Base-by-base conservation (phyloP, 83 land plant species). In the Thuja plicata region DNA sequence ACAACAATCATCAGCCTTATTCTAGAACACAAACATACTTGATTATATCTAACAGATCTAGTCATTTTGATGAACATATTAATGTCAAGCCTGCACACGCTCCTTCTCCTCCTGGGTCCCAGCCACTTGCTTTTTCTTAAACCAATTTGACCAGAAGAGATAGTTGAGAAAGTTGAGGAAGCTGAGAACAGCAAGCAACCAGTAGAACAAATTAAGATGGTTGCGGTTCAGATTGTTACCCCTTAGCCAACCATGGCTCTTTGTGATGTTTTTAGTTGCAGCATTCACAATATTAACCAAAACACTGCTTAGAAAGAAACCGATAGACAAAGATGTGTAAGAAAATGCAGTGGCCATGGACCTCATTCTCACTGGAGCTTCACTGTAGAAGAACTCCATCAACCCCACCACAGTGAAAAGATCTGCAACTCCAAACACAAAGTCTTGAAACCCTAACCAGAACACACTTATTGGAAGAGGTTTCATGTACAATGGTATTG, bases 351-450 rank as follows among this genome's bases (percentile, higher is more conserved):
- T 93, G 2, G 88, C 41, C 9, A 94, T 35, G 16, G 93, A 90
- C 46, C 74, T 77, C 93, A 94, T 87, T 16, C 89, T 88, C 9
- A 5, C 84, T 0, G 92, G 91, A 0, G 92, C 79, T 86, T 94
- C 88, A 7, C 38, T 62, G 88, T 94, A 94, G 89, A 94, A 94
- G 85, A 94, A 93, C 76, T 94, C 95, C 84, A 93, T 5, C n/a
- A 94, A 40, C 12, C 96, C 95, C 13, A 92, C 95, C 5, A 84
- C 52, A 5, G 96, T 91, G 87, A 92, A 93, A 89, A 93, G 89
- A 38, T 94, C 95, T 21, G 93, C 89, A 0, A 94, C 57, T 16
- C 96, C 96, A 82, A 93, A 92, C 0, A 93, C 88, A 16, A 55
- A 46, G 54, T 60, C 93, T 70, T 93, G 96, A n/a, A 88, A 66